Conservation (phyloP, 106 monocot genomes). For the Dendrobium catenatum region DNA sequence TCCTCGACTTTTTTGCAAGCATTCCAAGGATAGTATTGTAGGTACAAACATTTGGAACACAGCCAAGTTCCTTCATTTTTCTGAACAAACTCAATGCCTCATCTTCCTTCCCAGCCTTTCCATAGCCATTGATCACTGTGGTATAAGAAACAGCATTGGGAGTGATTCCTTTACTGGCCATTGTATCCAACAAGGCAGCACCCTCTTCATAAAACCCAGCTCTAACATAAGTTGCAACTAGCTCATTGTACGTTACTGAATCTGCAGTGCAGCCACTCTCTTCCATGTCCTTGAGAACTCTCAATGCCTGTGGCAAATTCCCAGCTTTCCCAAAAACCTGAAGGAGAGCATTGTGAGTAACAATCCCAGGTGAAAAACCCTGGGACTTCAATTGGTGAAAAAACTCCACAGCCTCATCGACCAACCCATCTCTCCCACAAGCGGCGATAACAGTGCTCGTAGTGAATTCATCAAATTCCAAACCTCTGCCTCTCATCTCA, state of each 20-base stretch:
- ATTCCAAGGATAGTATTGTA: constrained; percentile 81
- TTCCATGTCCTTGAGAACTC: constrained; percentile 81
- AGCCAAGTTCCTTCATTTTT: constrained; percentile 54
- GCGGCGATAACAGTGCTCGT: constrained; percentile 82
- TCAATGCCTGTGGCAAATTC: constrained; percentile 45
- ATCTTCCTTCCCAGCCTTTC: constrained; percentile 55
- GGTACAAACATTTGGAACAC: constrained; percentile 70
- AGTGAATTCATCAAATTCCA: constrained; percentile 82
- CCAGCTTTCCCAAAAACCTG: constrained; percentile 84
- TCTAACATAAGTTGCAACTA: constrained; percentile 67
- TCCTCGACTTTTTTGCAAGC: constrained; percentile 74
- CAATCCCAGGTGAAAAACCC: constrained; percentile 58
- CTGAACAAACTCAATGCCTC: constrained; percentile 54
- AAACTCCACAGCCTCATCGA: constrained; percentile 64
- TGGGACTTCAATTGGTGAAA: constrained; percentile 41
- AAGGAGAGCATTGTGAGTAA: constrained; percentile 71
- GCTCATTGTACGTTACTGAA: constrained; percentile 80
- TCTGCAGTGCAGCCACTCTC: constrained; percentile 48
- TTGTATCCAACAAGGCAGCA: constrained; percentile 47
- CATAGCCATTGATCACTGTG: constrained; percentile 78
- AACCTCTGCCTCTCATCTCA: constrained; percentile 48
- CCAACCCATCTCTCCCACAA: constrained; percentile 72
- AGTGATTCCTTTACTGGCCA: constrained; percentile 58
- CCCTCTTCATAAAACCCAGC: constrained; percentile 73
- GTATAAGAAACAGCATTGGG: constrained; percentile 84